Conservation (phyloP, 2,329 filamentous ascomycete genomes). For the Botrytis paeoniae region DNA sequence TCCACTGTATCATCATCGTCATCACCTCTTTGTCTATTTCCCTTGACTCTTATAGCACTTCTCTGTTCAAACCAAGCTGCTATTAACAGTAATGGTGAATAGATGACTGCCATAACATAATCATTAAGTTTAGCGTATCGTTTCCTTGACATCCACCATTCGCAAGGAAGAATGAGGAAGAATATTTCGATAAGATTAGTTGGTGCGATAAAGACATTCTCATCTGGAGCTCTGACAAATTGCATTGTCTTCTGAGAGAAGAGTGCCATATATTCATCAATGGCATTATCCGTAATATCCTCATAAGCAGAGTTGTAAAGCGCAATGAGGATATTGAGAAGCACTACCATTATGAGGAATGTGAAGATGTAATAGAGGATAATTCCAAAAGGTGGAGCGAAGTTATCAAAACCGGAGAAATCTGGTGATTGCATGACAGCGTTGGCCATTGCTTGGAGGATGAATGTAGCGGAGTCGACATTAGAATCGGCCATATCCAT, state of each 20-base stretch:
- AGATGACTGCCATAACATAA: constrained; percentile 79
- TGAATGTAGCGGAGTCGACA: constrained; percentile 65
- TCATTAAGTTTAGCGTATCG: constrained; percentile 83
- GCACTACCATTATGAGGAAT: constrained; percentile 90
- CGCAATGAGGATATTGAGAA: constrained; percentile 94
- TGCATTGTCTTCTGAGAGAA: constrained; percentile 95
- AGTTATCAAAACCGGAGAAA: constrained; percentile 83
- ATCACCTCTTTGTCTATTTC: constrained; percentile 76
- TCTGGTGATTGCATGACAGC: constrained; percentile 90
- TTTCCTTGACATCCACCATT: constrained; percentile 87
- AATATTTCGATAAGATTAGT: constrained; percentile 93
- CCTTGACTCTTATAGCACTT: constrained; percentile 62
- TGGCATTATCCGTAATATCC: constrained; percentile 76
- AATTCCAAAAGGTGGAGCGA: constrained; percentile 88
- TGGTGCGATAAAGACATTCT: constrained; percentile 96
- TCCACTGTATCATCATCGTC: constrained; percentile 85
- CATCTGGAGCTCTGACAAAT: constrained; percentile 92
- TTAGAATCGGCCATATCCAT: constrained; percentile 80
- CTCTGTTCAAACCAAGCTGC: constrained; percentile 71
- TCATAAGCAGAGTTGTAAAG: constrained; percentile 96
- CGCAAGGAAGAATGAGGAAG: constrained; percentile 72
- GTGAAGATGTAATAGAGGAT: constrained; percentile 98
- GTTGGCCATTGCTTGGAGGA: constrained; percentile 80
- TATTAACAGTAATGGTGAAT: constrained; percentile 76
- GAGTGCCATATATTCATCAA: constrained; percentile 91